phyloP scores from a whole-genome alignment of 1,139 yeast species.

The Scheffersomyces quercinus region DNA sequence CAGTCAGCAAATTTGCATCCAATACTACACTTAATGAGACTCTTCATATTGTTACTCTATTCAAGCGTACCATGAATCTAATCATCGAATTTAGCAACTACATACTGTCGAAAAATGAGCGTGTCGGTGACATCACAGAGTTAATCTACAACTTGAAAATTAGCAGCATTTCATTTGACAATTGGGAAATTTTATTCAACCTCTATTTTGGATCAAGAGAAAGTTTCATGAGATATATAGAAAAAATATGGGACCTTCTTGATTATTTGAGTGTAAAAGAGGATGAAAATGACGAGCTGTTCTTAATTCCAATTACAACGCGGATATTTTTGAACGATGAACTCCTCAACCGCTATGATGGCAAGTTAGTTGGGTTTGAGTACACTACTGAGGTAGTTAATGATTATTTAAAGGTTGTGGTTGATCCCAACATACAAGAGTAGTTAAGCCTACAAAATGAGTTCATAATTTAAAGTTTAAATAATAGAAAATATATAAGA shows the following conservation, averaged over 20 bases:
- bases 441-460: neutral
- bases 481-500: no score
- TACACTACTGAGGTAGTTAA: conserved; percentile 21
- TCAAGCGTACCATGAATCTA: neutral
- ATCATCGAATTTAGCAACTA: neutral
- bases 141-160: conserved; percentile 8
- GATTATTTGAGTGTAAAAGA: conserved; percentile 17
- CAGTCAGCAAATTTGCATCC: conserved; percentile 4
- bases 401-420: conserved; percentile 27
- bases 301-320: conserved; percentile 19
- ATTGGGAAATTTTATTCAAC: conserved; percentile 21
- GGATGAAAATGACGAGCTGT: conserved; percentile 3
- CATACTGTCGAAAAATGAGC: neutral
- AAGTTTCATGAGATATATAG: conserved; percentile 26
- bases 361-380: conserved; percentile 24
- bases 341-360: conserved; percentile 17
- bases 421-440: conserved; percentile 15
- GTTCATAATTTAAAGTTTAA: no score
- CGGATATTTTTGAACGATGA: conserved; percentile 19
- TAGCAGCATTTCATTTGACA: conserved; percentile 6
- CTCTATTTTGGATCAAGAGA: conserved; percentile 32
- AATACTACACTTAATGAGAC: neutral
- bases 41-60: neutral
- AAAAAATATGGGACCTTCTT: conserved; percentile 30
- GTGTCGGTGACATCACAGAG: conserved; percentile 6